phyloP scores from a whole-genome alignment of 225 moss, liverwort and hornwort genomes.

The Sphagnum contortum region DNA sequence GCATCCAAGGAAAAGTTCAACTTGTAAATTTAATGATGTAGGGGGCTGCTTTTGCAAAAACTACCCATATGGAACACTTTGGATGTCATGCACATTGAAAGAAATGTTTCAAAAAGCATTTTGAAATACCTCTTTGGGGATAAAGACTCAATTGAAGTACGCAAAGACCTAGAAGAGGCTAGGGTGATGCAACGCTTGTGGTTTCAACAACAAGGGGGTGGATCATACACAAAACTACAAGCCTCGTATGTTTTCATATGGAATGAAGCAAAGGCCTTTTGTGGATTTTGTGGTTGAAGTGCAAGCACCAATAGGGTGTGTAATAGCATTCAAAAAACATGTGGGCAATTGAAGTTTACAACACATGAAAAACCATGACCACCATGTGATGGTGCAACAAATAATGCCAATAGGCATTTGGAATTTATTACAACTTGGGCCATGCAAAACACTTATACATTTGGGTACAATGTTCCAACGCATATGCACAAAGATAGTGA shows the following conservation, averaged over 20 bases:
- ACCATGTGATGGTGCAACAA: neutral
- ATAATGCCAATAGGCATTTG: neutral
- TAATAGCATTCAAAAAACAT: neutral
- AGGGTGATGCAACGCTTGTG: neutral
- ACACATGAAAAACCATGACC: neutral
- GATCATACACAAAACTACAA: no score
- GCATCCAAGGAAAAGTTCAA: no score
- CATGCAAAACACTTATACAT: neutral
- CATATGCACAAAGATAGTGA: neutral
- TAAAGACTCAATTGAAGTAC: neutral
- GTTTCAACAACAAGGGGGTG: neutral
- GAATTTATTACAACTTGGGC: neutral
- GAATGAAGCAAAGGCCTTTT: neutral
- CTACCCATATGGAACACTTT: neutral
- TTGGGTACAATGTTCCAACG: neutral
- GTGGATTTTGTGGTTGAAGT: neutral
- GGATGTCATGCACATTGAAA: constrained; percentile 2
- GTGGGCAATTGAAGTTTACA: neutral
- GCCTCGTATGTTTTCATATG: neutral
- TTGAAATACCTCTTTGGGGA: neutral
- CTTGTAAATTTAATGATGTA: no score
- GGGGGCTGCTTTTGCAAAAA: neutral
- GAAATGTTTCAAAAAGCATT: neutral
- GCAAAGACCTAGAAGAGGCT: neutral
- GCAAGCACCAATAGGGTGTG: neutral